Conservation (phyloP, 2,329 filamentous ascomycete genomes). For the Daldinia eschscholtzii region DNA sequence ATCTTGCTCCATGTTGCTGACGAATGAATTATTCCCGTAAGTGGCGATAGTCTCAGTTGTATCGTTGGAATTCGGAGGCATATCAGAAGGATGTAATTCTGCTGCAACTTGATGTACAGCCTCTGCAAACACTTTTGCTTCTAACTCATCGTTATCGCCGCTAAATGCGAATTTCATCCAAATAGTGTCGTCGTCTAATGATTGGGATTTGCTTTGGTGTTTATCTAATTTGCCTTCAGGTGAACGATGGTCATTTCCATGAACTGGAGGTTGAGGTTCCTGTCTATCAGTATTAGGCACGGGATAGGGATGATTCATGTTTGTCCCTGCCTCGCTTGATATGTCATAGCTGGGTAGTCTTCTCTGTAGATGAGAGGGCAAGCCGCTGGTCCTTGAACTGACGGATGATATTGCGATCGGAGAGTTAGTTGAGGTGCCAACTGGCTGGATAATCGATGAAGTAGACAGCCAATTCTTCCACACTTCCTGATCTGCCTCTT, state of each 20-base stretch:
- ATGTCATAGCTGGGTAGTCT: slow-evolving; percentile 42
- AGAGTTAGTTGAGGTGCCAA: slow-evolving; percentile 13
- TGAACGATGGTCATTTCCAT: not conserved
- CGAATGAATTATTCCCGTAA: slow-evolving; percentile 24
- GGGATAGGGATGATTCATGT: not conserved
- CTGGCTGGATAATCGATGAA: slow-evolving; percentile 27
- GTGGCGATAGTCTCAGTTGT: slow-evolving; percentile 31
- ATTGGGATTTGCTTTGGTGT: slow-evolving; percentile 4
- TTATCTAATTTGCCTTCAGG: not conserved
- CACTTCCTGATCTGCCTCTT: slow-evolving; percentile 42
- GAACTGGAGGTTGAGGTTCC: not conserved
- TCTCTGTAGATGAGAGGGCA: slow-evolving; percentile 46
- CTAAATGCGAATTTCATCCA: slow-evolving; percentile 52
- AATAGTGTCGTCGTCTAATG: slow-evolving; percentile 41
- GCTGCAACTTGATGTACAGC: slow-evolving; percentile 46
- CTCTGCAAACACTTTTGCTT: slow-evolving; percentile 45
- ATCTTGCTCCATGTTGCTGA: not conserved
- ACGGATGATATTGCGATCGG: slow-evolving; percentile 7
- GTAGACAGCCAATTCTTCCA: slow-evolving; percentile 44
- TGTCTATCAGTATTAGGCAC: not conserved
- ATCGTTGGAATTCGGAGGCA: slow-evolving; percentile 24
- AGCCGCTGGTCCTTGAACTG: slow-evolving; percentile 12
- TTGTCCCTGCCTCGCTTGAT: slow-evolving; percentile 34
- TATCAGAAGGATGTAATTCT: slow-evolving; percentile 47
- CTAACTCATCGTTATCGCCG: slow-evolving; percentile 45